Percentiles rank a stretch among this genome's conserved stretches.
Evolutionary conservation across 169 alveolate species (phyloP).

Genomic region (Ichthyophthirius multifiliis): DNA sequence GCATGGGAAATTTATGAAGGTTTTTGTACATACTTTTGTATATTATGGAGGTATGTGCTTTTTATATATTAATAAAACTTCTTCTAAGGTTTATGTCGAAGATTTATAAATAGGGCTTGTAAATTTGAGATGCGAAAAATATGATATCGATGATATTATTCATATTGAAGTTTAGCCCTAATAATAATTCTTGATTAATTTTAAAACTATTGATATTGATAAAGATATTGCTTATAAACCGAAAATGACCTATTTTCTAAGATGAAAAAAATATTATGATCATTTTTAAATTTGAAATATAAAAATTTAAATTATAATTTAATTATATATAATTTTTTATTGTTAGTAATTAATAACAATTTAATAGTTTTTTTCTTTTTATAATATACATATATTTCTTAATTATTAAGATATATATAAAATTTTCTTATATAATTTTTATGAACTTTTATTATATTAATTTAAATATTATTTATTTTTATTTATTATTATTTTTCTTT

Average conservation of each 20-base stretch:
- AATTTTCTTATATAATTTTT: too few relatives aligned
- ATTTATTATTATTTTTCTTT: too few relatives aligned
- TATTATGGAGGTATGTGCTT: conserved; percentile 8
- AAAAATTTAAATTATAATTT: too few relatives aligned
- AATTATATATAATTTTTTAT: too few relatives aligned
- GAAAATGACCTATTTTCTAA: not conserved
- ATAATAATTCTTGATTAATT: not conserved
- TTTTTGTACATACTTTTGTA: conserved; percentile 13
- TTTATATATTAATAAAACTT: conserved; percentile 18
- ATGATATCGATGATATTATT: not conserved
- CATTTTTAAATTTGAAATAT: too few relatives aligned
- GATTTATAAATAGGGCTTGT: not conserved
- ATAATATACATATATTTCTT: too few relatives aligned
- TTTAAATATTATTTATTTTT: too few relatives aligned
- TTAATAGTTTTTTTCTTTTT: too few relatives aligned
- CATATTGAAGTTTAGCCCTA: not conserved
- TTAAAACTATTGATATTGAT: not conserved
- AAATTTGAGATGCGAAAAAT: not conserved
- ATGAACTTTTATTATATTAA: too few relatives aligned
- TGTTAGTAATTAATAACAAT: too few relatives aligned
- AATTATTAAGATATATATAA: too few relatives aligned
- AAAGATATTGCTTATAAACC: not conserved
- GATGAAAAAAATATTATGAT: not conserved
- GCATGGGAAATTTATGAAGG: conserved; percentile 16
- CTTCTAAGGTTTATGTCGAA: conserved; percentile 4